These are phyloP conservation scores for Xanthoconium separans DNA, from an alignment of 1,284 basidiomycete species.

Conservation along the genomic window DNA sequence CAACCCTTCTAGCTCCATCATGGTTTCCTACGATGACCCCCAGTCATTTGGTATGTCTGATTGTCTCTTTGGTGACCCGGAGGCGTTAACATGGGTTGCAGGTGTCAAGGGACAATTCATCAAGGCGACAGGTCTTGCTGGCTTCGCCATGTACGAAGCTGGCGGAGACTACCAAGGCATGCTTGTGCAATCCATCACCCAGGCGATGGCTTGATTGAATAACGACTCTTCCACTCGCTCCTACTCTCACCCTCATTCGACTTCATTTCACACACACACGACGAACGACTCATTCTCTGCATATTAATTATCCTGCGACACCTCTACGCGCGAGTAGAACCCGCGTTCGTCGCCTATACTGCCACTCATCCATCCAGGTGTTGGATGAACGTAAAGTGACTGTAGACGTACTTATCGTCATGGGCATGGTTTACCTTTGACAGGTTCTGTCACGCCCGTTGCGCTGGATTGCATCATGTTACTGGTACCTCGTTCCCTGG, in stretches of 20 bases:
- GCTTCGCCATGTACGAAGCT: constrained; percentile 66
- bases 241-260: constrained; percentile 8
- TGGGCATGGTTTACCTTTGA: constrained; percentile 10
- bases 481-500: neutral
- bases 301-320: neutral
- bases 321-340: constrained; percentile 1
- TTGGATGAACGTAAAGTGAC: constrained; percentile 2
- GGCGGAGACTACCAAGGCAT: constrained; percentile 59
- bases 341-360: neutral
- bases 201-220: constrained; percentile 22
- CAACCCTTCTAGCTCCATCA: constrained; percentile 47
- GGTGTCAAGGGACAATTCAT: constrained; percentile 62
- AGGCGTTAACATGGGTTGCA: constrained; percentile 1
- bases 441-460: neutral
- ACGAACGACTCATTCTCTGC: constrained; percentile 30
- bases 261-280: constrained; percentile 3
- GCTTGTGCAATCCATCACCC: constrained; percentile 53
- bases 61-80: neutral
- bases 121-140: constrained; percentile 47
- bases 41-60: constrained; percentile 44
- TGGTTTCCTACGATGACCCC: constrained; percentile 64
- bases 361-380: constrained; percentile 4
- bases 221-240: constrained; percentile 11
- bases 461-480: neutral
- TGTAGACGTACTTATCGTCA: neutral